Conservation (phyloP, 768 basidiomycete species). For the Clitopilus passeckerianus region DNA sequence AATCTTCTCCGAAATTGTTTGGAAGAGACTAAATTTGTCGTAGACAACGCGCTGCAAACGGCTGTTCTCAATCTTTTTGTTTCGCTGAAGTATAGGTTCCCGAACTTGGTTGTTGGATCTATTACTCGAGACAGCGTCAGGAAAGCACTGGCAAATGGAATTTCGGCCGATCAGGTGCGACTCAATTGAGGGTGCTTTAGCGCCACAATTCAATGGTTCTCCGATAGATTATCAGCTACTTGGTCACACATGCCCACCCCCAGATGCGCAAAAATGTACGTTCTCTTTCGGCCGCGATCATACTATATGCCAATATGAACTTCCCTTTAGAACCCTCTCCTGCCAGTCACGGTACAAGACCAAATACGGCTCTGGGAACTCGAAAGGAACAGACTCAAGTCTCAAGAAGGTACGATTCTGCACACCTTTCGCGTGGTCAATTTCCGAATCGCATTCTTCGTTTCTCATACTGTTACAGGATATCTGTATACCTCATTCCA, state of each 20-base stretch:
- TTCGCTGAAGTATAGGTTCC: constrained; percentile 88
- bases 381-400: constrained; percentile 87
- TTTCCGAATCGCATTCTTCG: constrained; percentile 18
- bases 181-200: constrained; percentile 8
- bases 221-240: constrained; percentile 87
- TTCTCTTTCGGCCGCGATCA: constrained; percentile 1
- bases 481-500: constrained; percentile 87
- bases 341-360: constrained; percentile 97
- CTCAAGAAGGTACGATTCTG: constrained; percentile 67
- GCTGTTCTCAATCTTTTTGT: constrained; percentile 95
- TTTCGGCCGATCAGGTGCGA: constrained; percentile 90
- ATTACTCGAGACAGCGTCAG: constrained; percentile 95
- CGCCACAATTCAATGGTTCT: constrained; percentile 12
- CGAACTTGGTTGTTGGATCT: constrained; percentile 93
- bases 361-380: constrained; percentile 97
- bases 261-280: constrained; percentile 94
- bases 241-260: constrained; percentile 92
- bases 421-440: constrained; percentile 4
- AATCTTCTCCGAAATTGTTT: constrained; percentile 10
- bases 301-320: constrained; percentile 4
- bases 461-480: constrained; percentile 38
- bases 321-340: constrained; percentile 67
- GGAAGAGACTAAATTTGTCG: constrained; percentile 12
- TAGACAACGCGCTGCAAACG: constrained; percentile 94
- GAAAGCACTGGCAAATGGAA: constrained; percentile 90